A percentile compares a stretch with the other conserved stretches of the same genome.
Evolutionary conservation across 768 basidiomycete genomes (phyloP).

Genomic region (Psilocybe cubensis): DNA sequence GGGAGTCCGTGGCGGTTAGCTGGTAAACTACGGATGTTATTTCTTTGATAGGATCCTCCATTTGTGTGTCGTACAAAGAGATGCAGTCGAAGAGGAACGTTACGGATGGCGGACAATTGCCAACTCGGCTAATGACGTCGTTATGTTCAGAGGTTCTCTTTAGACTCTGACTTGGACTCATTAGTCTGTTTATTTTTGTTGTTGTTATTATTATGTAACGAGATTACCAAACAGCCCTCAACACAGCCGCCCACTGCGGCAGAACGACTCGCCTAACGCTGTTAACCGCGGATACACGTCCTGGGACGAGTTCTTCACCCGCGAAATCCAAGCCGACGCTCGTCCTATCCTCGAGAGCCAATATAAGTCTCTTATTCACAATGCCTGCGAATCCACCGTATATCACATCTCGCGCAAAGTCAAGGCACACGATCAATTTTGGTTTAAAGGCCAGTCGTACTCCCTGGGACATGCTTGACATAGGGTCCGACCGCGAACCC

Average conservation of each 20-base stretch:
- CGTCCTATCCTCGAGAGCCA: conserved; percentile 40
- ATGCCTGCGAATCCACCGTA: conserved; percentile 56
- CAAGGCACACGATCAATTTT: conserved; percentile 49
- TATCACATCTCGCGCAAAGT: conserved; percentile 44
- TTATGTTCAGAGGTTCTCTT: no score
- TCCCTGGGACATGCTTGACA: conserved; percentile 57
- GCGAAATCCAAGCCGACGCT: conserved; percentile 38
- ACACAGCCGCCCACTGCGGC: no score
- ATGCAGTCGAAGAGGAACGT: no score
- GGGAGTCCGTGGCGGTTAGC: conserved; percentile 50
- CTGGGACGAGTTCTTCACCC: conserved; percentile 51
- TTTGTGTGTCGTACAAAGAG: conserved; percentile 1
- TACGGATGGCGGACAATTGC: no score
- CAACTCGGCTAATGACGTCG: no score
- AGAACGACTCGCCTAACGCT: no score
- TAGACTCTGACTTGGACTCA: no score
- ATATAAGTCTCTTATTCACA: conserved; percentile 40
- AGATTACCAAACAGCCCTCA: no score
- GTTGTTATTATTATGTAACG: no score
- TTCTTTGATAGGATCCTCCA: conserved; percentile 62
- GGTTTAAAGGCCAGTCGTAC: conserved; percentile 65
- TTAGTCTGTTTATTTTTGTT: no score
- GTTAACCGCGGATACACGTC: conserved; percentile 36
- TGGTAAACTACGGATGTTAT: conserved; percentile 46
- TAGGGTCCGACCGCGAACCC: conserved; percentile 32